Evolutionary conservation across 169 alveolate species (phyloP).

Genomic region (Cryptosporidium ubiquitum): DNA sequence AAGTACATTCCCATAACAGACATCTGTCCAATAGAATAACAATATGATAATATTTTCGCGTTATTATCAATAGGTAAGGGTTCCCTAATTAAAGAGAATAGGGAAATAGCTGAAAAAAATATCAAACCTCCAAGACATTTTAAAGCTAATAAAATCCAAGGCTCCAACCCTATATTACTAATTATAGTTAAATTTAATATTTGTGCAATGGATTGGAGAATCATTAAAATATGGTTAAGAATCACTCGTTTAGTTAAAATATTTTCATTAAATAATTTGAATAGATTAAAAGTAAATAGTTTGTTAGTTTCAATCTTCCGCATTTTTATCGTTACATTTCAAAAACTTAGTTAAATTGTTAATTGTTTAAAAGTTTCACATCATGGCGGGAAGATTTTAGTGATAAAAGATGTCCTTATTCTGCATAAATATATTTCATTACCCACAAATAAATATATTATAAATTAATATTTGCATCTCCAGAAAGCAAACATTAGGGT

Average conservation of each 20-base stretch:
- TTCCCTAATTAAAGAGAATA: conserved; percentile 37
- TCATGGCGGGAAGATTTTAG: background rate
- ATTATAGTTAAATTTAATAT: conserved; percentile 3
- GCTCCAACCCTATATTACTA: conserved; percentile 33
- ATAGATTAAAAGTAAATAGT: background rate
- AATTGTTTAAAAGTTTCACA: background rate
- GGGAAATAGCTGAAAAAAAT: conserved; percentile 24
- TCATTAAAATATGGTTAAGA: conserved; percentile 24
- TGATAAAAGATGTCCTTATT: background rate
- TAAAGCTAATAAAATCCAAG: conserved; percentile 63
- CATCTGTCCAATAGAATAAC: conserved; percentile 29
- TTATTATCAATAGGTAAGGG: conserved; percentile 44
- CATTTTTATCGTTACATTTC: background rate
- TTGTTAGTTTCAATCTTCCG: background rate
- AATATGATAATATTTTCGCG: conserved; percentile 22
- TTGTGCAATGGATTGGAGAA: background rate
- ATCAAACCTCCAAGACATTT: conserved; percentile 49
- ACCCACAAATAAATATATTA: background rate
- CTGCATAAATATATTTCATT: background rate
- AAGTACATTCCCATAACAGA: background rate
- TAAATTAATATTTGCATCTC: background rate
- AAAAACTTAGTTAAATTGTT: background rate
- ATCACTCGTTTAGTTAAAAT: background rate
- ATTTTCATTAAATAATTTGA: background rate
- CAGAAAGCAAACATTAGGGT: background rate